Evolutionary conservation across 2,329 filamentous ascomycete genomes (phyloP), one percentile per base, ranked within the genome.

Genomic region (Colletotrichum spinosum): DNA sequence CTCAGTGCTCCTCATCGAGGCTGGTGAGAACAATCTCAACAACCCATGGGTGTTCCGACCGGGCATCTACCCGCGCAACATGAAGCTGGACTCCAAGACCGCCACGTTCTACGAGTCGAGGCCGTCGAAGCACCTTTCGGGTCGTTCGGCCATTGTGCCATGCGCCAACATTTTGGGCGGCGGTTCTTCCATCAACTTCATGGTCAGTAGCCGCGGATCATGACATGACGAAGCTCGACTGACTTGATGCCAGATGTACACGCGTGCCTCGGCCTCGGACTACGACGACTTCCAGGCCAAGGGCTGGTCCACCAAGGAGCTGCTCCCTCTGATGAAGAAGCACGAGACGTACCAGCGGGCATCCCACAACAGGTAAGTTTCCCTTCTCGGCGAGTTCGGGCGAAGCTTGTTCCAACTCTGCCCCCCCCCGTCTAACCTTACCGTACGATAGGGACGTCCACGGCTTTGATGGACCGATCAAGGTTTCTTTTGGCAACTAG

Each of bases 51-150:
- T 93, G 11, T 93, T 86, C 79, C 87, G 90, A 6, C 91, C 90
- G 3, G 91, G 89, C 59, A 90, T 93, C 75, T 93, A 90, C 77
- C 91, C 91, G n/a, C 81, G 83, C 50, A 93, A 93, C 79, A 93
- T 92, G 90, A 83, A 92, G 78, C 75, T 92, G 65, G 90, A 93
- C 83, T 93, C 90, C 70, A 93, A 92, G 83, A 93, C 90, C 38
- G 91, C 92, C 39, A 91, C 90, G 0, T 94, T 94, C 78, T 95
- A 94, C 74, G 88, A 94, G 76, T 93, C 91, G 52, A 84, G 88
- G 45, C 90, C 91, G 13, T 92, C 90, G 0, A 87, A 91, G 76
- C 91, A 87, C 82, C 86, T 94, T 34, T 86, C 85, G 69, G 91
- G 91, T 13, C 85, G 91, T 50, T 87, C 88, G 72, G 91, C 91